A percentile compares a stretch with the other conserved stretches of the same genome.
These are phyloP conservation scores for Tricholoma sp. DNA, from an alignment of 768 basidiomycete species.

Conservation along the genomic window DNA sequence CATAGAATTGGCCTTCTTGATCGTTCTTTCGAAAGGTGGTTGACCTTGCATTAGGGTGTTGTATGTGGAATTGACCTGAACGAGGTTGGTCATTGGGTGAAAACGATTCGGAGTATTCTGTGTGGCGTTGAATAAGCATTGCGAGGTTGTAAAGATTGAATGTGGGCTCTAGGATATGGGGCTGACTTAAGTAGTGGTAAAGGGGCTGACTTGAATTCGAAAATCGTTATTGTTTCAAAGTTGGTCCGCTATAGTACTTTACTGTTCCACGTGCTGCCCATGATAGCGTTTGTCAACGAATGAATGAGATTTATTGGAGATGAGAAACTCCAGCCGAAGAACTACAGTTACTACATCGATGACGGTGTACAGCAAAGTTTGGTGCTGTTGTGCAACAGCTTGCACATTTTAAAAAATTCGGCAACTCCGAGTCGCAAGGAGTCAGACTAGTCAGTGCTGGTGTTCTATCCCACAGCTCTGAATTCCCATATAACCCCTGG, in stretches of 20 bases:
- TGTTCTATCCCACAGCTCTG: conserved; percentile 10
- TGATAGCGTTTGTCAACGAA: too few species aligned
- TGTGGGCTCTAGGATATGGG: background rate
- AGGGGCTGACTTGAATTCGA: background rate
- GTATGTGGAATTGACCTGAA: background rate
- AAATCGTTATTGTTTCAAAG: background rate
- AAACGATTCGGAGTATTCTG: background rate
- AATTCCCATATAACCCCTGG: conserved; percentile 3
- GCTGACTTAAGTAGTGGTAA: background rate
- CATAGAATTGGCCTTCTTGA: background rate
- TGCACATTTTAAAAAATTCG: conserved; percentile 1
- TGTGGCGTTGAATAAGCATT: background rate
- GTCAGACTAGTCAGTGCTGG: background rate
- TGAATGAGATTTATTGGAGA: too few species aligned
- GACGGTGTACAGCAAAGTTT: conserved; percentile 4
- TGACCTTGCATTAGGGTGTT: background rate
- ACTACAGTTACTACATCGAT: too few species aligned
- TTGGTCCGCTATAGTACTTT: too few species aligned
- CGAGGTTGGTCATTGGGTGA: background rate
- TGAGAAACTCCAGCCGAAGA: too few species aligned
- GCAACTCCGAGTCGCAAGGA: background rate
- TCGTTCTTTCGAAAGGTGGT: background rate
- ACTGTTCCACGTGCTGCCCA: too few species aligned
- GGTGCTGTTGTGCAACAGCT: conserved; percentile 8
- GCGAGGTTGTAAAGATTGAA: background rate